Conservation (phyloP, 768 basidiomycete species). For the Hericium erinaceus region DNA sequence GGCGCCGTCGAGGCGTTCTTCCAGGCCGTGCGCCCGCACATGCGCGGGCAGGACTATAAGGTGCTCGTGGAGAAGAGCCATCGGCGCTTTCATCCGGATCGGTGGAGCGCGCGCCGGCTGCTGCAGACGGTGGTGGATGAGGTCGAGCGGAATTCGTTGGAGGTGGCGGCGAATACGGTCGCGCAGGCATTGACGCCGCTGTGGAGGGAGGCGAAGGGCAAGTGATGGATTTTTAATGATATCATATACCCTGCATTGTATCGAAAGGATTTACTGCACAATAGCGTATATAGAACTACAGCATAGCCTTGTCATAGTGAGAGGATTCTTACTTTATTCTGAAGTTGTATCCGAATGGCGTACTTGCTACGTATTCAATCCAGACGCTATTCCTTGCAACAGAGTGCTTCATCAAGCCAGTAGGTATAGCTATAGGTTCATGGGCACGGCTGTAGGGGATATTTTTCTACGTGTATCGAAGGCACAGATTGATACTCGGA, state of each 20-base stretch:
- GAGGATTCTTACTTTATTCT: too few species aligned
- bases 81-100: slow-evolving; percentile 69
- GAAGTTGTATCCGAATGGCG: too few species aligned
- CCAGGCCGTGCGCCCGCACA: slow-evolving; percentile 34
- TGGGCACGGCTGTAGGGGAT: too few species aligned
- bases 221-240: slow-evolving; percentile 9
- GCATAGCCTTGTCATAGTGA: too few species aligned
- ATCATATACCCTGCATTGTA: slow-evolving; percentile 1
- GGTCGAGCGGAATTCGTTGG: slow-evolving; percentile 46
- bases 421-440: too few species aligned
- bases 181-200: slow-evolving; percentile 67
- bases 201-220: slow-evolving; percentile 38
- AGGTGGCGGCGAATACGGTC: slow-evolving; percentile 64
- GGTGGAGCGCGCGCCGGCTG: slow-evolving; percentile 64
- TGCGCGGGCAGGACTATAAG: slow-evolving; percentile 56
- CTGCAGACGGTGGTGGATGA: slow-evolving; percentile 51
- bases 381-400: too few species aligned
- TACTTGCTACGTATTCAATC: too few species aligned
- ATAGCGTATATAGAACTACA: neutral
- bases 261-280: neutral
- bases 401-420: too few species aligned
- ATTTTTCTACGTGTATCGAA: too few species aligned
- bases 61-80: slow-evolving; percentile 61
- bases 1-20: slow-evolving; percentile 67
- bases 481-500: too few species aligned